Evolutionary conservation across 2,329 filamentous ascomycete species (phyloP).

Genomic region (Exophiala viscosa): DNA sequence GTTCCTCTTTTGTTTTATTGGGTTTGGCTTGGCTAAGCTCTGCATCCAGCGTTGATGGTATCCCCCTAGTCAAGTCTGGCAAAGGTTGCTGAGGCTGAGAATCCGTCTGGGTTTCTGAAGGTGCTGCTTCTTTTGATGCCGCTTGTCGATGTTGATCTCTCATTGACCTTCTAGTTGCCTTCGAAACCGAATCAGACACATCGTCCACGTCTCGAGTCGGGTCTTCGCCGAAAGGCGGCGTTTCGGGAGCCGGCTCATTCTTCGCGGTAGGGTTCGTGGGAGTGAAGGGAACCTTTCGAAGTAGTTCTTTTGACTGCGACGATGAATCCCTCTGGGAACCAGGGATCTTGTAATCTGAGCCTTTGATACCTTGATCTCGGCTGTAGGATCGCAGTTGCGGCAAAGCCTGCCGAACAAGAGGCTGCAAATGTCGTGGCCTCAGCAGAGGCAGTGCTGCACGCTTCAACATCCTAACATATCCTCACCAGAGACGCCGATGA

Average conservation of each 20-base stretch:
- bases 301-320: constrained; percentile 9
- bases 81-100: constrained; percentile 60
- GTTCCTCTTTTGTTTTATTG: constrained; percentile 39
- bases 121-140: background rate
- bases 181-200: constrained; percentile 18
- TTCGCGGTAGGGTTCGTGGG: constrained; percentile 5
- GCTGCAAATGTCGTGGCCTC: constrained; percentile 35
- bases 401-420: constrained; percentile 35
- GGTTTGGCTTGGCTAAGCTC: constrained; percentile 57
- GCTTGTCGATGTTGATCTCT: constrained; percentile 1
- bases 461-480: constrained; percentile 39
- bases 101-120: background rate
- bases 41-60: constrained; percentile 82
- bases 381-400: constrained; percentile 38
- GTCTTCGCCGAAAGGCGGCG: constrained; percentile 15
- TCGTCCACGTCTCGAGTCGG: constrained; percentile 18
- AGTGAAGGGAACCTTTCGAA: constrained; percentile 15
- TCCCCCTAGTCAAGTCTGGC: constrained; percentile 89
- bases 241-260: constrained; percentile 3
- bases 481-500: constrained; percentile 1
- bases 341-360: constrained; percentile 26
- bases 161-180: constrained; percentile 14
- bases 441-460: constrained; percentile 44
- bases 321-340: constrained; percentile 1
- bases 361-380: constrained; percentile 36